phyloP scores from a whole-genome alignment of 371 early-diverging fungal species.

The Lichtheimia corymbifera region DNA sequence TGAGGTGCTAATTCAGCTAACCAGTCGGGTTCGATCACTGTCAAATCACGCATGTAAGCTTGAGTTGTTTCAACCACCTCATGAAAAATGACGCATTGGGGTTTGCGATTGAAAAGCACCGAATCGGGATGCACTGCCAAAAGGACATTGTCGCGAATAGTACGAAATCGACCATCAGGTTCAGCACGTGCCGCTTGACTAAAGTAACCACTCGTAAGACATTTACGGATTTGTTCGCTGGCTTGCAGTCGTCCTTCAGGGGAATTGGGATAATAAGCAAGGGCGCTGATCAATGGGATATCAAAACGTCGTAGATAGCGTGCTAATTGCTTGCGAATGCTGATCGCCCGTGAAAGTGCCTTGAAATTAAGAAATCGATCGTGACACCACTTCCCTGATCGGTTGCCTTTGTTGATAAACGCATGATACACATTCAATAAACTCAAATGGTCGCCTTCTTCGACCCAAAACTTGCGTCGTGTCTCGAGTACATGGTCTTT shows the following conservation, averaged over 20 bases:
- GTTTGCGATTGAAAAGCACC: slow-evolving; percentile 72
- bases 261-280: slow-evolving; percentile 27
- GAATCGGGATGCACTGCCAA: slow-evolving; percentile 76
- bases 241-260: slow-evolving; percentile 35
- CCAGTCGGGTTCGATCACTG: slow-evolving; percentile 74
- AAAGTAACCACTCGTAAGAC: slow-evolving; percentile 77
- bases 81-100: slow-evolving; percentile 80
- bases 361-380: slow-evolving; percentile 74
- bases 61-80: slow-evolving; percentile 79
- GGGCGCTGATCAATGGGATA: slow-evolving; percentile 47
- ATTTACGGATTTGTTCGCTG: slow-evolving; percentile 60
- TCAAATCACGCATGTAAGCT: slow-evolving; percentile 73
- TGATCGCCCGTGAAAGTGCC: slow-evolving; percentile 66
- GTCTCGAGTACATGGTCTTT: slow-evolving; percentile 58
- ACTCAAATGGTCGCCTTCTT: slow-evolving; percentile 85
- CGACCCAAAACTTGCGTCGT: slow-evolving; percentile 74
- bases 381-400: slow-evolving; percentile 76
- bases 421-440: slow-evolving; percentile 81
- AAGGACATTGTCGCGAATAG: slow-evolving; percentile 60
- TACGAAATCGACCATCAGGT: slow-evolving; percentile 66
- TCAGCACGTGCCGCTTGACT: slow-evolving; percentile 71
- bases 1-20: slow-evolving; percentile 70
- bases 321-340: slow-evolving; percentile 70
- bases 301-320: slow-evolving; percentile 65
- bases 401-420: slow-evolving; percentile 62